These are phyloP conservation scores for Backusella parvicylindrica DNA, from an alignment of 192 early-diverging fungal genomes.

Conservation along the genomic window DNA sequence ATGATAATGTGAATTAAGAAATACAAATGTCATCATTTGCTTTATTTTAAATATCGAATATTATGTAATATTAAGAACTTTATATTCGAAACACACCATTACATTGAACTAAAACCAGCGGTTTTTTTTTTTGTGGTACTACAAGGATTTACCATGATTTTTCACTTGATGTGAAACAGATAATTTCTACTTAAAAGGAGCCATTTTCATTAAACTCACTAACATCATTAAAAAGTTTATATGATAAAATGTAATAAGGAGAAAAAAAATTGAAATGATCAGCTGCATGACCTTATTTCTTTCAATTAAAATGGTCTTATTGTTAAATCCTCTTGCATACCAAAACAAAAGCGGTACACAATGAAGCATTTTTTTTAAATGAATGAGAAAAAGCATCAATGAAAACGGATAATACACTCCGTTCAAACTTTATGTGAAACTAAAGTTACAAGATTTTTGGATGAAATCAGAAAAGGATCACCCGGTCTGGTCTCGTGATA, in stretches of 20 bases:
- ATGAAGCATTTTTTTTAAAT: not conserved
- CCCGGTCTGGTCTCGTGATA: not conserved
- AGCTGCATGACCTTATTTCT: not conserved
- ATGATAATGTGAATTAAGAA: not conserved
- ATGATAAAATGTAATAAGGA: not conserved
- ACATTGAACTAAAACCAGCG: not conserved
- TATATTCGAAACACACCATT: not conserved
- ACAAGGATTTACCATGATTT: not conserved
- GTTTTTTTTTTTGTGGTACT: not conserved
- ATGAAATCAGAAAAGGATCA: conserved; percentile 2
- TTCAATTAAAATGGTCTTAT: not conserved
- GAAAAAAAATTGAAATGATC: not conserved
- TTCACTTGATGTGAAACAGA: not conserved
- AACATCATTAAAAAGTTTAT: not conserved
- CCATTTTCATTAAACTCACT: not conserved
- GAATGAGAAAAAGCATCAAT: not conserved
- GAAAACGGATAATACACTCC: not conserved
- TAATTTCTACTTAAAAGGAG: not conserved
- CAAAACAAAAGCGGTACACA: not conserved
- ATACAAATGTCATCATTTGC: not conserved
- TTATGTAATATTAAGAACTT: not conserved
- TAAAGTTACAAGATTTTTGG: not conserved
- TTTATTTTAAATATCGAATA: not conserved
- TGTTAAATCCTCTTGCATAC: not conserved
- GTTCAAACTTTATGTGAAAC: not conserved